Evolutionary conservation across 1,139 yeast species (phyloP), one percentile per base, ranked within the genome.

Genomic region (Saccharomyces hybrid): DNA sequence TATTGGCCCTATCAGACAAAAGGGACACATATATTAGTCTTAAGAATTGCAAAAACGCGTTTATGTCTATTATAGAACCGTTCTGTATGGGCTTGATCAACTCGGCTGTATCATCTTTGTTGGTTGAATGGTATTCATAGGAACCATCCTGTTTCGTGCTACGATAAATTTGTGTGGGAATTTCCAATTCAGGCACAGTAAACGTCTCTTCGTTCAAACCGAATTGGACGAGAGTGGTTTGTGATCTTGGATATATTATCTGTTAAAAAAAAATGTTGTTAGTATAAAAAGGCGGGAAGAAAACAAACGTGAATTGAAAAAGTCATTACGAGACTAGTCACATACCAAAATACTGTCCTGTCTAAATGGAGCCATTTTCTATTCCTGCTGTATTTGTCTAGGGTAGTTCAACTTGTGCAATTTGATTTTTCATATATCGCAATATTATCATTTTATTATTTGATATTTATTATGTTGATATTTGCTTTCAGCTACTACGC

Each of bases 241-340:
- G 76, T 2, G 95, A 84, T 14, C 96, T 96, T 1, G 96, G 89
- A 57, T 88, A 84, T 48, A 91, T 80, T 52, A 90, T 80, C 72
- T 75, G 55, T 21, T 16, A 42, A 50, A 32, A 50, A 32, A 49
- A 26, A 24, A 7, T 52, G 55, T 52, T 50, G 52, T 55, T 47
- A 31, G 34, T 31, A 31, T 31, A 31, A 31, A 31, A 31, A 31
- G 34, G 34, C 34, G 1, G 3, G 34, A 2, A 31, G 34, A 31
- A 31, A 31, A 31, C 34, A 31, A 31, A 31, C 34, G 34, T 31
- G 34, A 31, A 31, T 31, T 31, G 34, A 31, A 31, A 31, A 31
- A 31, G 34, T 31, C 34, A 31, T 31, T 31, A 31, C 34, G 4
- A 24, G 48, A 31, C 42, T 26, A 19, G 16, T 14, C 38, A 52